A percentile compares a stretch with the other conserved stretches of the same genome.
phyloP scores from a whole-genome alignment of 352 stramenopile genomes.

The Globisporangium irregulare region DNA sequence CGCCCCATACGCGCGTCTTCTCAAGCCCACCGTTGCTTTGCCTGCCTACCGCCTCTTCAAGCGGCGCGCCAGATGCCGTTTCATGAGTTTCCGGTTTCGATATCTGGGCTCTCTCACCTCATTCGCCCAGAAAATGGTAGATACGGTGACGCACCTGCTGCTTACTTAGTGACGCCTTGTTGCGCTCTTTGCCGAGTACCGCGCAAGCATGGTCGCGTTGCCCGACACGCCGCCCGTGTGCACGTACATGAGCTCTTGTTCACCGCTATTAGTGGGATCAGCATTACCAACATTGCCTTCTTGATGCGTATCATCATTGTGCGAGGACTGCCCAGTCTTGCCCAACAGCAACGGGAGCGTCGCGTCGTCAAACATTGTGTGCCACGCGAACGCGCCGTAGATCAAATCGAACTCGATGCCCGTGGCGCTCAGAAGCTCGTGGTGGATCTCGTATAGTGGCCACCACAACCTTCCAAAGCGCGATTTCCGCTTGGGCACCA shows the following conservation, averaged over 20 bases:
- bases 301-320: neutral
- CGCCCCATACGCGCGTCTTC: neutral
- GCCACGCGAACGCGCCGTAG: constrained; percentile 74
- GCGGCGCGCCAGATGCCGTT: constrained; percentile 13
- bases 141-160: constrained; percentile 6
- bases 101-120: neutral
- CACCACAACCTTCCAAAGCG: constrained; percentile 68
- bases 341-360: constrained; percentile 34
- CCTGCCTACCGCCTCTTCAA: neutral
- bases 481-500: constrained; percentile 46
- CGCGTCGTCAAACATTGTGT: constrained; percentile 64
- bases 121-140: neutral
- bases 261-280: neutral
- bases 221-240: constrained; percentile 76
- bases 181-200: constrained; percentile 44
- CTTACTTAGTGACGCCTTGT: constrained; percentile 4
- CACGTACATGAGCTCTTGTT: constrained; percentile 69
- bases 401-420: constrained; percentile 72
- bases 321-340: neutral
- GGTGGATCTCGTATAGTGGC: constrained; percentile 54
- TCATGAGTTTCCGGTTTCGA: neutral
- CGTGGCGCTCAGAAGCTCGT: constrained; percentile 58
- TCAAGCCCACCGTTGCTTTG: neutral
- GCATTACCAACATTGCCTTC: no score
- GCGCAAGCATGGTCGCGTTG: constrained; percentile 68